These are phyloP conservation scores for Pyricularia grisea DNA, from an alignment of 2,329 filamentous ascomycete genomes.

Conservation along the genomic window DNA sequence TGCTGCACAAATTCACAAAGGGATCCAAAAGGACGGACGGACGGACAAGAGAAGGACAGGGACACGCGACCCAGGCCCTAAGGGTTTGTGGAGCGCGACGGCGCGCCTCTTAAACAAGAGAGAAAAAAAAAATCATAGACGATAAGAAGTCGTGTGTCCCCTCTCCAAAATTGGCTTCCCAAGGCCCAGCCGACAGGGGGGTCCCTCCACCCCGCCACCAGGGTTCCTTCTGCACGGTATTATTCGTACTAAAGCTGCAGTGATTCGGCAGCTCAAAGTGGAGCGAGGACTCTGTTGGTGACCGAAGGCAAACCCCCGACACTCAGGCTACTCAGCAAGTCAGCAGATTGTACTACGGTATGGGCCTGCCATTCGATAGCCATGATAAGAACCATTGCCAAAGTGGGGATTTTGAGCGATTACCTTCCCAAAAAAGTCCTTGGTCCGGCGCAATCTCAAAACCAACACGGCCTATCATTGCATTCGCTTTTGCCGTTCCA, in stretches of 20 bases:
- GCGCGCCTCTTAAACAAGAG: not conserved
- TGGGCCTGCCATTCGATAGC: not conserved
- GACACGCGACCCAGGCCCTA: not conserved
- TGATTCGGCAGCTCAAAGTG: not conserved
- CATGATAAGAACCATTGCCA: not conserved
- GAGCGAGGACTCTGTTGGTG: not conserved
- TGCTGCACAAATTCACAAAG: not conserved
- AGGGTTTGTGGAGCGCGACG: not conserved
- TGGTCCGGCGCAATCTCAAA: not conserved
- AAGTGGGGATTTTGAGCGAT: not conserved
- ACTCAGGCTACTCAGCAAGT: not conserved
- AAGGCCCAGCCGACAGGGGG: not conserved
- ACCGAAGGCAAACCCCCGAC: not conserved
- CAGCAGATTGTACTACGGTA: too few species aligned
- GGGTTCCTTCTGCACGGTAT: not conserved
- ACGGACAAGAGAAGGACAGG: not conserved
- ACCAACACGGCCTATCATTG: not conserved
- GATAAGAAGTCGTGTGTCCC: not conserved
- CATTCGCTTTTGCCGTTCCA: not conserved
- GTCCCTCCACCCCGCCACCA: not conserved
- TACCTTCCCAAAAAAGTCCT: not conserved
- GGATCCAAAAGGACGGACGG: not conserved
- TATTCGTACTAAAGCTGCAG: not conserved
- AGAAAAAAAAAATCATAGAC: not conserved
- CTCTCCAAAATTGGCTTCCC: not conserved